Evolutionary conservation across 768 basidiomycete species (phyloP).

Genomic region (Agaricus sinodeliciosus): DNA sequence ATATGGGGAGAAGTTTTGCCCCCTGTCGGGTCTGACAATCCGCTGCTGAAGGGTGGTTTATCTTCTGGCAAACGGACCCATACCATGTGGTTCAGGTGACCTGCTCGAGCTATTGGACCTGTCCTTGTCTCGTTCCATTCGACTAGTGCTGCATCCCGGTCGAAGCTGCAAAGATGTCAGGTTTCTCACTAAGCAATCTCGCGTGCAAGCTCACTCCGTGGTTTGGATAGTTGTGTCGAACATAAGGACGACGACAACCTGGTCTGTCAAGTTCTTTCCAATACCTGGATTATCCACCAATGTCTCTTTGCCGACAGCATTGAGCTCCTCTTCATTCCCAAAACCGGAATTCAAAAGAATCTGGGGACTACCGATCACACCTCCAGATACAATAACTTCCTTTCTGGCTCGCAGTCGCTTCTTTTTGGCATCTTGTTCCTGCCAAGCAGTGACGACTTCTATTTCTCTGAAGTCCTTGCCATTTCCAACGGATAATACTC

Average conservation of each 20-base stretch:
- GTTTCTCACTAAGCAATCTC: neutral
- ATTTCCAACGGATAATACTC: slow-evolving; percentile 9
- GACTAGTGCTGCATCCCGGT: neutral
- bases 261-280: slow-evolving; percentile 7
- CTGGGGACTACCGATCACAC: neutral
- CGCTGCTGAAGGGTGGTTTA: neutral
- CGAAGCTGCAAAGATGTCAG: neutral
- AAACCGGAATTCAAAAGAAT: slow-evolving; percentile 4
- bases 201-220: neutral
- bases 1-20: neutral
- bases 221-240: neutral
- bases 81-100: neutral
- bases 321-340: neutral
- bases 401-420: neutral
- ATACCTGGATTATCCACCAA: slow-evolving; percentile 7
- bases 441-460: slow-evolving; percentile 12
- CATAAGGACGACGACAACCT: neutral
- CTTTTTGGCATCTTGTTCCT: neutral
- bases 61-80: slow-evolving; percentile 1
- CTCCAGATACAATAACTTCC: slow-evolving; percentile 1
- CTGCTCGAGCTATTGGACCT: neutral
- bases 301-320: neutral
- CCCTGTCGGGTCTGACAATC: neutral
- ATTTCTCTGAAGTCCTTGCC: slow-evolving; percentile 18
- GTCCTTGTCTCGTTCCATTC: slow-evolving; percentile 3